Evolutionary conservation across 2,329 filamentous ascomycete genomes (phyloP), one percentile per base, ranked within the genome.

Genomic region (Volutella citrinella): DNA sequence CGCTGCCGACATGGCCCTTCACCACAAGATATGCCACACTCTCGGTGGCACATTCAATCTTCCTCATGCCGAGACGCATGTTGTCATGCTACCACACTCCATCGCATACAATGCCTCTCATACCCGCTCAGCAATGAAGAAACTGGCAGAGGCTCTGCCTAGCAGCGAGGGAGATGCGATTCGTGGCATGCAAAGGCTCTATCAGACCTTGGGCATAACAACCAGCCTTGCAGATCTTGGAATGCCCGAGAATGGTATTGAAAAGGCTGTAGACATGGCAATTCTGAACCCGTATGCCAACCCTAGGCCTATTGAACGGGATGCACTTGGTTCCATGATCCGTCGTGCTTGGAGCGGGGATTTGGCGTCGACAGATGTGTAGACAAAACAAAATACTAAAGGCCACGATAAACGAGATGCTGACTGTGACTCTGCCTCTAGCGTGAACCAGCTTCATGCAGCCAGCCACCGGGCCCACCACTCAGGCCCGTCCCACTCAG

Each of bases 31-130:
- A 5, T 32, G 30, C 18, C 30, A 24, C 52, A 76, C 75, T 0
- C 64, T 82, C 3, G 79, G 78, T 19, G 79, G 79, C 10, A 74
- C 67, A 2, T 32, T 32, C 30, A 32, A 24, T 12, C 21, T 32
- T 14, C 30, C 30, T 15, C 30, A 32, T n/a, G 19, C 30, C 5
- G 30, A 32, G 30, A 32, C 30, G 6, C 30, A 24, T 15, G 16
- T 20, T 15, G 20, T 78, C 23, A 68, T 83, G 4, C 62, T 83
- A 10, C 77, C 78, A 1, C 78, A 82, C 46, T 74, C 75, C 1
- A 59, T 83, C 5, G 74, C 78, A 4, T 83, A 82, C 52, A 82
- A 82, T 43, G 72, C 74, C 1, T 74, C 75, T 0, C 61, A 59
- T 1, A 68, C 80, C 4, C 70, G 74, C 0, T 63, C 68, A 5